Conservation (phyloP, 2,329 filamentous ascomycete species). For the Colletotrichum sidae region DNA sequence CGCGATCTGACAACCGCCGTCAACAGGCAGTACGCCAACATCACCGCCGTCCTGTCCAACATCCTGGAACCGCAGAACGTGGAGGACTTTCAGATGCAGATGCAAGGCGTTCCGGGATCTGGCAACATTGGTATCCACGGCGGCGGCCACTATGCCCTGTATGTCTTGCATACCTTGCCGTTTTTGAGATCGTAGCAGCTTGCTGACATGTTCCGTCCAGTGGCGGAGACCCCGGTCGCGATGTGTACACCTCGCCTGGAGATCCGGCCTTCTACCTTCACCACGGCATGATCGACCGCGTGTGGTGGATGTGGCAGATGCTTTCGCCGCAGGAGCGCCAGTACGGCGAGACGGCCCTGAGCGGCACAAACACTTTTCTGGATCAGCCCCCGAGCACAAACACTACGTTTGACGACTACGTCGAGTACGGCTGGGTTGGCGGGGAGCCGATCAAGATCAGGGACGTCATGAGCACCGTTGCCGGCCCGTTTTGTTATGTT, state of each 20-base stretch:
- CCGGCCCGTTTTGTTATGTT: constrained; percentile 44
- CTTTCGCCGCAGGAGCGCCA: constrained; percentile 40
- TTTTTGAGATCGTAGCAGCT: not conserved
- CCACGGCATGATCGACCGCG: constrained; percentile 44
- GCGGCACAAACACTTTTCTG: constrained; percentile 27
- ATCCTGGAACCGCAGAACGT: constrained; percentile 52
- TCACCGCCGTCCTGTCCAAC: constrained; percentile 47
- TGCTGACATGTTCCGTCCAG: not conserved
- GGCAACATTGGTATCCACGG: constrained; percentile 44
- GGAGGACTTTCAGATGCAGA: constrained; percentile 55
- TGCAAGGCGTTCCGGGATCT: constrained; percentile 52
- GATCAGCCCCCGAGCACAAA: constrained; percentile 24
- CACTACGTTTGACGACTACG: constrained; percentile 32
- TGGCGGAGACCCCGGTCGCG: constrained; percentile 53
- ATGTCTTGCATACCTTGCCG: not conserved
- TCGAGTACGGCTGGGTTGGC: constrained; percentile 34
- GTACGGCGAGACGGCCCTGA: constrained; percentile 41
- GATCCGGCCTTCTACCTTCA: constrained; percentile 51
- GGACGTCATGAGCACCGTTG: constrained; percentile 43
- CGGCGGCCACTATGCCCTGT: constrained; percentile 32
- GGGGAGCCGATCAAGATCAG: constrained; percentile 40
- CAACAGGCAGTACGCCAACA: constrained; percentile 43
- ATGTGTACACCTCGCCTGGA: constrained; percentile 53
- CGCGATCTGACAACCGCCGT: constrained; percentile 47
- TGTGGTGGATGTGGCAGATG: constrained; percentile 42